A percentile compares a stretch with the other conserved stretches of the same genome.
Conservation (phyloP, 306 rosid species). For the barrel medic (Medicago truncatula) region DNA sequence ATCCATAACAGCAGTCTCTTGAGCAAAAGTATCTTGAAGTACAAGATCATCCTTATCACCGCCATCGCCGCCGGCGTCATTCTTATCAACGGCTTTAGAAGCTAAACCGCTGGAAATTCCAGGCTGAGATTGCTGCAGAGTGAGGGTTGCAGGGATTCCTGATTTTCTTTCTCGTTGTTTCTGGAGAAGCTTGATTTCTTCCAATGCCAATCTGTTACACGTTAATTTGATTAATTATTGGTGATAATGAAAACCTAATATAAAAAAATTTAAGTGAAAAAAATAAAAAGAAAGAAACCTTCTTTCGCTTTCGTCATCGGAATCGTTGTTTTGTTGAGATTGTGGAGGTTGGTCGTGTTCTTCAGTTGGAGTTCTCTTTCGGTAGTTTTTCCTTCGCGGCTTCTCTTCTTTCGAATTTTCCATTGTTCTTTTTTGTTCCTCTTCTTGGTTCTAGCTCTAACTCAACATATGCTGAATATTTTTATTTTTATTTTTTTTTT, state of each 20-base stretch:
- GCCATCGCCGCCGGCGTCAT: constrained; percentile 46
- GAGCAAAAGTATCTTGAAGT: constrained; percentile 91
- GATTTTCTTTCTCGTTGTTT: constrained; percentile 90
- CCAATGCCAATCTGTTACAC: constrained; percentile 71
- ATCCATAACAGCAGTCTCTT: constrained; percentile 85
- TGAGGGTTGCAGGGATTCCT: constrained; percentile 74
- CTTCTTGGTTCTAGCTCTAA: neutral
- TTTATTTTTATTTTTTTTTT: too few species aligned
- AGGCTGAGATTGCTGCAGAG: constrained; percentile 41
- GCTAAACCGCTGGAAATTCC: constrained; percentile 38
- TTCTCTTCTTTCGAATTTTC: constrained; percentile 43
- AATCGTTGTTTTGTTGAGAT: constrained; percentile 42
- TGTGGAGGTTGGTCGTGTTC: constrained; percentile 37
- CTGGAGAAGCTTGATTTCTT: constrained; percentile 90
- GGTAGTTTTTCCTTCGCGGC: constrained; percentile 63
- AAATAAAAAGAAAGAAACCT: constrained; percentile 53
- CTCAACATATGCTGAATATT: too few species aligned
- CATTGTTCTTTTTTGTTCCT: constrained; percentile 7
- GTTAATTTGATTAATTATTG: neutral
- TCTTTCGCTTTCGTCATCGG: constrained; percentile 73
- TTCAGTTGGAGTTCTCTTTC: constrained; percentile 59
- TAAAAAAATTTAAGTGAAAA: neutral
- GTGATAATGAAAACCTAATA: constrained; percentile 23
- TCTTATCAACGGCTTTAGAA: constrained; percentile 48
- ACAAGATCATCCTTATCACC: constrained; percentile 87